Evolutionary conservation across 2,329 filamentous ascomycete genomes (phyloP).

Genomic region (Coleophoma eucalyptorum): DNA sequence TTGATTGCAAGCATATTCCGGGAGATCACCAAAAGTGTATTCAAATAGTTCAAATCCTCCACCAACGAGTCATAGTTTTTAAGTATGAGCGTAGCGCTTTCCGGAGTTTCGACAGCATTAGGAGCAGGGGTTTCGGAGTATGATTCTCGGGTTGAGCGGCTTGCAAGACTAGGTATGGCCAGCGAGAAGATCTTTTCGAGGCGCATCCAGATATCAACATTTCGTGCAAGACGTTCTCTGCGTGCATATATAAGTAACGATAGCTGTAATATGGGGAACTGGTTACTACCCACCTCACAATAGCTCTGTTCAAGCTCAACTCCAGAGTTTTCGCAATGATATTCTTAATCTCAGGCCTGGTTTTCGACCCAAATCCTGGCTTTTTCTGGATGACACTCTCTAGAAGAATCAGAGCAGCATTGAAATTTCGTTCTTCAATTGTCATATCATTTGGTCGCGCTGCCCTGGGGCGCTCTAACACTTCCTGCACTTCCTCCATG

Average conservation of each 20-base stretch:
- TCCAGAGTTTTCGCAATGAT: constrained; percentile 60
- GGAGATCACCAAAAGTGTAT: constrained; percentile 65
- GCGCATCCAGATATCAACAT: constrained; percentile 64
- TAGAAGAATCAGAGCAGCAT: constrained; percentile 55
- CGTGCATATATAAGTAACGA: neutral
- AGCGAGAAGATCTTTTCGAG: constrained; percentile 58
- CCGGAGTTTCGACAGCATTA: constrained; percentile 52
- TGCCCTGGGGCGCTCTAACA: neutral
- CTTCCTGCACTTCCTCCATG: neutral
- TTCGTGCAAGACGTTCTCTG: constrained; percentile 57
- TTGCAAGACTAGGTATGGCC: constrained; percentile 56
- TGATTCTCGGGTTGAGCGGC: constrained; percentile 53
- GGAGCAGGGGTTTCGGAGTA: constrained; percentile 50
- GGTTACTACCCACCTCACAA: constrained; percentile 45
- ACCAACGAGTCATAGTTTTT: constrained; percentile 58
- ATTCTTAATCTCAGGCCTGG: constrained; percentile 48
- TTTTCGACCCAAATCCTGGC: constrained; percentile 53
- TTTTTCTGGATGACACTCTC: constrained; percentile 57
- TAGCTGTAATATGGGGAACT: too few relatives aligned
- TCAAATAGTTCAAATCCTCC: constrained; percentile 59
- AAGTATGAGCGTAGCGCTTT: constrained; percentile 59
- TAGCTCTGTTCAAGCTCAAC: constrained; percentile 55
- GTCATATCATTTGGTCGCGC: constrained; percentile 33
- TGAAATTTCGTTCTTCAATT: constrained; percentile 62
- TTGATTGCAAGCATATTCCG: constrained; percentile 62